Evolutionary conservation across 805 yeast species (phyloP), one percentile per base, ranked within the genome.

Genomic region (Starmerella ratchasimensis): DNA sequence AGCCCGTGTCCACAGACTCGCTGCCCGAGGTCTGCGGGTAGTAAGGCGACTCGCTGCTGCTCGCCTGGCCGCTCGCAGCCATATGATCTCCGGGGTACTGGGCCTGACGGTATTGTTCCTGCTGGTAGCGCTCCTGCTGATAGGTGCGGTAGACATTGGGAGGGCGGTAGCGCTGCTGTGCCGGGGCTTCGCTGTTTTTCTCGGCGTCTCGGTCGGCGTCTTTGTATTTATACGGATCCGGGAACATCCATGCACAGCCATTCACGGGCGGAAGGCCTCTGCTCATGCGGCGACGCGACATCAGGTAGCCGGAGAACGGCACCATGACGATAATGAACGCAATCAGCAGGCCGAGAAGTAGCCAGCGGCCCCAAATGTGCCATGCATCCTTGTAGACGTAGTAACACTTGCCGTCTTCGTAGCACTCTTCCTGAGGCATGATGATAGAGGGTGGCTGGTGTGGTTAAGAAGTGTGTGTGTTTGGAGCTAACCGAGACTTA

Each of bases 321-420:
- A 58, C 31, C 20, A 39, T 18, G 7, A 50, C 15, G 21, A 50
- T 24, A 17, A 54, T 31, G 11, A 47, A 45, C 7, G 42, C 45
- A n/a, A 56, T 37, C 18, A 57, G 39, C 11, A 48, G 32, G 7
- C 50, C 61, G 13, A 58, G 42, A 17, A 57, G 34, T 11, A 57
- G 51, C 62, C 62, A 57, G 33, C 61, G 52, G 25, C 62, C 62
- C 60, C 62, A 57, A 31, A 22, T 33, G 30, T 49, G 47, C 59
- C 59, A 56, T 11, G 50, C 47, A 21, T 38, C 44, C 5, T 25
- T 45, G 29, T 23, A 37, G 9, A 30, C 37, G 18, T 43, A 42
- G 42, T 43, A 46, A 41, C 51, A 49, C 5, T 26, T 9, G 25
- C 40, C 43, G 29, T 36, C 31, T 22, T 27, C 25, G 9, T 16